Percentiles rank a stretch among this genome's conserved stretches.
Evolutionary conservation across 805 yeast genomes (phyloP).

Genomic region (Kazachstania taianensis): DNA sequence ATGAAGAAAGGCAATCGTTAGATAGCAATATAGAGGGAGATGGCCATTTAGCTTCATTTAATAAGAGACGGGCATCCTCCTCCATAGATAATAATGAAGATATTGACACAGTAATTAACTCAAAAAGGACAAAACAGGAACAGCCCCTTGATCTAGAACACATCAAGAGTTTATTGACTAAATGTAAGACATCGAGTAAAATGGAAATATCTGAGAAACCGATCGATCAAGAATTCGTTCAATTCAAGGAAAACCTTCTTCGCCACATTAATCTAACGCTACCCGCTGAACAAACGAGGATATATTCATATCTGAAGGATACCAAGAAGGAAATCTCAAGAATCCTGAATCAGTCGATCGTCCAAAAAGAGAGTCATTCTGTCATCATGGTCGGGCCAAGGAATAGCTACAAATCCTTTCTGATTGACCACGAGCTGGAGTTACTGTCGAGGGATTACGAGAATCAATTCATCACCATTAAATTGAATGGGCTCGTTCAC

Average conservation of each 20-base stretch:
- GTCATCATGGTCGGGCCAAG: slow-evolving; percentile 72
- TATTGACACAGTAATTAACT: too few relatives aligned
- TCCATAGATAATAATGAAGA: too few relatives aligned
- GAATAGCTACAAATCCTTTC: slow-evolving; percentile 61
- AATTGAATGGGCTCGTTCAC: slow-evolving; percentile 63
- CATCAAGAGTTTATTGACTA: too few relatives aligned
- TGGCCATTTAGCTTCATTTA: too few relatives aligned
- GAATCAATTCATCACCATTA: slow-evolving; percentile 49
- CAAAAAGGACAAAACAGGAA: too few relatives aligned
- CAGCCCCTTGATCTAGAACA: too few relatives aligned
- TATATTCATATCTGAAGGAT: slow-evolving; percentile 16
- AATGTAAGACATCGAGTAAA: too few relatives aligned
- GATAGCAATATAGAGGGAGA: too few relatives aligned
- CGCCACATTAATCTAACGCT: slow-evolving; percentile 17
- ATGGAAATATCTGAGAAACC: too few relatives aligned
- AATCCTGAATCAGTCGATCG: slow-evolving; percentile 54
- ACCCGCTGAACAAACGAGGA: slow-evolving; percentile 13
- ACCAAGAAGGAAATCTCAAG: slow-evolving; percentile 39
- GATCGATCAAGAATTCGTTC: slow-evolving; percentile 4
- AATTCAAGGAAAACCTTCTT: slow-evolving; percentile 15
- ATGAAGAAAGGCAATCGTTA: too few relatives aligned
- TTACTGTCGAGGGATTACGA: slow-evolving; percentile 33
- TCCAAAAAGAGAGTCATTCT: slow-evolving; percentile 70
- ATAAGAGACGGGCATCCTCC: too few relatives aligned
- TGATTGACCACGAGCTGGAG: slow-evolving; percentile 48